phyloP scores from a whole-genome alignment of 345 rosid species.

The Dimocarpus longan region DNA sequence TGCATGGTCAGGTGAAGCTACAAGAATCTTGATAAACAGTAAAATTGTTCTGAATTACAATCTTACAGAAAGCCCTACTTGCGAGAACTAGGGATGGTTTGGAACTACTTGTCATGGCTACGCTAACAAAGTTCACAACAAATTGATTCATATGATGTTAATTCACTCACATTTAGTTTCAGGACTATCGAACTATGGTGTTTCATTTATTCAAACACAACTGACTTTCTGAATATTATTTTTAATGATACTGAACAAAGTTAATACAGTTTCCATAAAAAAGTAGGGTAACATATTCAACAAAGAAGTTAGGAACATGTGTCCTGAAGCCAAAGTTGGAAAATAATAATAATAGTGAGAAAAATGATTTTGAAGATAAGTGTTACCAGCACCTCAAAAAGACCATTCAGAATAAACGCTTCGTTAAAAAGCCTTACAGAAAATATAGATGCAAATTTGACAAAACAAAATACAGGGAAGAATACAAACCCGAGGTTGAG shows the following conservation, averaged over 20 bases:
- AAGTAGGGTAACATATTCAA: neutral
- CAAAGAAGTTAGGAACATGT: no score
- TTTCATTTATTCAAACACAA: neutral
- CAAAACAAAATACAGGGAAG: neutral
- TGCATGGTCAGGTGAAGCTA: neutral
- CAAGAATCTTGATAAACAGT: neutral
- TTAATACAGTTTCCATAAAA: neutral
- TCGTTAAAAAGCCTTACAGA: neutral
- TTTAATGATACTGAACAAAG: neutral
- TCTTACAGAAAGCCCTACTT: neutral
- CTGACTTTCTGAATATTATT: neutral
- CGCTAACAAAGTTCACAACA: neutral
- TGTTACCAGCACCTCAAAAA: conserved; percentile 3
- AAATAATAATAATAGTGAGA: neutral
- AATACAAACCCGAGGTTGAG: conserved; percentile 72
- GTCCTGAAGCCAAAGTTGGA: neutral
- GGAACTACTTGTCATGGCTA: neutral
- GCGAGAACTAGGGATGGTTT: neutral
- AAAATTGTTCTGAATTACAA: neutral
- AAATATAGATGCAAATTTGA: neutral
- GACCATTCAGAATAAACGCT: neutral
- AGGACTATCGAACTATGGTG: neutral
- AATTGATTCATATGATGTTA: neutral
- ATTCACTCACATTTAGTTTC: neutral
- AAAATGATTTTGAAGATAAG: neutral